Conservation (phyloP, 495 filamentous ascomycete species). For the Penicillium paradoxum region DNA sequence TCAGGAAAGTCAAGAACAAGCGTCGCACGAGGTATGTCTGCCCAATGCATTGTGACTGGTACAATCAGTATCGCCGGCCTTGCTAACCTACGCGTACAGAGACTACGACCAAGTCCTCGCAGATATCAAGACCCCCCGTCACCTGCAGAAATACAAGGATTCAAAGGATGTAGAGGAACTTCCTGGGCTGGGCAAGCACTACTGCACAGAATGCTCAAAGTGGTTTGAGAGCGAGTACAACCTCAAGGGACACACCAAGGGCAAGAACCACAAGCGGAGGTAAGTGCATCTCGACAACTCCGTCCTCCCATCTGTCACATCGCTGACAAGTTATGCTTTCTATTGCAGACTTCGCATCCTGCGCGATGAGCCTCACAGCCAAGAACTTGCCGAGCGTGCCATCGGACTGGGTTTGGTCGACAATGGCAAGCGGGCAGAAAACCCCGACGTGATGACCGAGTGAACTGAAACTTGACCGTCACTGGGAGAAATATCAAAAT, state of each 20-base stretch:
- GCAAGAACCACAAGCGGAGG: conserved; percentile 91
- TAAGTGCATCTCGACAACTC: conserved; percentile 31
- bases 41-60: not conserved
- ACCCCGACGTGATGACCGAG: conserved; percentile 33
- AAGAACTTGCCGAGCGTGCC: conserved; percentile 80
- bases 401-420: conserved; percentile 59
- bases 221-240: conserved; percentile 88
- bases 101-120: conserved; percentile 85
- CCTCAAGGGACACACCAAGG: conserved; percentile 68
- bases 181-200: conserved; percentile 74
- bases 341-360: conserved; percentile 62
- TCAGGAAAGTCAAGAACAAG: conserved; percentile 55
- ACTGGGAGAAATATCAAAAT: not conserved
- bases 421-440: conserved; percentile 47
- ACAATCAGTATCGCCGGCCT: not conserved
- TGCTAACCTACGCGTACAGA: conserved; percentile 36
- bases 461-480: conserved; percentile 13
- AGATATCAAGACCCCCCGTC: conserved; percentile 69
- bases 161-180: conserved; percentile 80
- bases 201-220: conserved; percentile 92
- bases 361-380: conserved; percentile 75
- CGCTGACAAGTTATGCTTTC: not conserved
- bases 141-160: conserved; percentile 70
- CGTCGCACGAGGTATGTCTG: conserved; percentile 50
- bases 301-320: not conserved